These are phyloP conservation scores for Henckelia pumila DNA, from an alignment of 257 asterid species.

Conservation along the genomic window DNA sequence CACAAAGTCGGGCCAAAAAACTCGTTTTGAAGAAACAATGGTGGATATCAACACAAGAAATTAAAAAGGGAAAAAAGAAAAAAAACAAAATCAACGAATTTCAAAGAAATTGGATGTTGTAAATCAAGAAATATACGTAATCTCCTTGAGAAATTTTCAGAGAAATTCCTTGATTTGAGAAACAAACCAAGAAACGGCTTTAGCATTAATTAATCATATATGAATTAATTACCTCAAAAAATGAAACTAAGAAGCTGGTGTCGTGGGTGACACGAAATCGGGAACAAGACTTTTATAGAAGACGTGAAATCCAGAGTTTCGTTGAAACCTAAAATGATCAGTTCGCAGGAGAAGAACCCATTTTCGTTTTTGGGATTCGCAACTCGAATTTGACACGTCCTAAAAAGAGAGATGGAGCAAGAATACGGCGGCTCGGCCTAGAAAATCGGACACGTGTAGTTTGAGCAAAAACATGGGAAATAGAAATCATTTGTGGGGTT, in stretches of 20 bases:
- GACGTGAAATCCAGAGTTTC: too few relatives aligned
- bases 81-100: neutral
- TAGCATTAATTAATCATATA: neutral
- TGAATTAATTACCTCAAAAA: neutral
- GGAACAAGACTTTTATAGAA: neutral
- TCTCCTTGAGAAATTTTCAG: neutral
- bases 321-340: neutral
- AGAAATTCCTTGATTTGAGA: neutral
- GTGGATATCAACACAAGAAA: neutral
- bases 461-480: neutral
- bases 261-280: neutral
- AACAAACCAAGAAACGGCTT: neutral
- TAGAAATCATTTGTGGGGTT: neutral
- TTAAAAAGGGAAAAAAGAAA: too few relatives aligned
- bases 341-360: neutral
- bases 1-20: neutral
- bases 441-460: neutral
- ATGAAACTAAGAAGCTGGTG: too few relatives aligned
- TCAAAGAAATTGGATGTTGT: neutral
- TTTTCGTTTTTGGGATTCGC: neutral
- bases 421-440: constrained; percentile 1
- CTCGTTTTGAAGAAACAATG: neutral
- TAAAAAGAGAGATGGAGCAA: neutral
- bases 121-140: neutral
- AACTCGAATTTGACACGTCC: neutral